A percentile compares a stretch with the other conserved stretches of the same genome.
Conservation (phyloP, 2,329 filamentous ascomycete species). For the Hypoxylon sp. region DNA sequence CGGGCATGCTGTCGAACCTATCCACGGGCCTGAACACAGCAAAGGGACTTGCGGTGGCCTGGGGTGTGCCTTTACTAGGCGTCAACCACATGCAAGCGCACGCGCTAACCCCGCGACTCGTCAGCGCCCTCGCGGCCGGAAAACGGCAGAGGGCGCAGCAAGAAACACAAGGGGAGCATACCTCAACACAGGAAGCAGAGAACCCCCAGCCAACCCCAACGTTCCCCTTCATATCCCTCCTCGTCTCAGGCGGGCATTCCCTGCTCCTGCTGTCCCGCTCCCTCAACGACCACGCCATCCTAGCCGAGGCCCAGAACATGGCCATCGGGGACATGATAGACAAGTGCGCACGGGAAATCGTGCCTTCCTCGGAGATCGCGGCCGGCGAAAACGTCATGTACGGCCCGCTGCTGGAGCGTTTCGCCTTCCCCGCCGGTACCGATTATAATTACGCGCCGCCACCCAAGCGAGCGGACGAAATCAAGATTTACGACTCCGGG, state of each 20-base stretch:
- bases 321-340: constrained; percentile 93
- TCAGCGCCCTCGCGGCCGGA: constrained; percentile 68
- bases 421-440: constrained; percentile 74
- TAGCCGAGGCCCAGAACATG: constrained; percentile 82
- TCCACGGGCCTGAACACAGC: constrained; percentile 84
- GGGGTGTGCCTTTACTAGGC: constrained; percentile 84
- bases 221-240: constrained; percentile 89
- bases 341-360: constrained; percentile 83
- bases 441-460: constrained; percentile 71
- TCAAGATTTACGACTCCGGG: constrained; percentile 59
- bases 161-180: constrained; percentile 4
- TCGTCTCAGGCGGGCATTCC: constrained; percentile 94
- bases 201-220: constrained; percentile 57
- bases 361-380: constrained; percentile 73
- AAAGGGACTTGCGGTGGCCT: constrained; percentile 88
- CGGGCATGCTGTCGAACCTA: constrained; percentile 87
- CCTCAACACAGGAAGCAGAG: constrained; percentile 2
- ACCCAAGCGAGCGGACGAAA: constrained; percentile 69
- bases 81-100: constrained; percentile 99
- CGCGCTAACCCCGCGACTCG: constrained; percentile 86
- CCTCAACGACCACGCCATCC: constrained; percentile 77
- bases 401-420: constrained; percentile 82
- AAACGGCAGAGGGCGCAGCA: constrained; percentile 37
- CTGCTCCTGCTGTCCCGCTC: constrained; percentile 82
- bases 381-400: constrained; percentile 78